Base-by-base conservation (phyloP, 768 basidiomycete genomes). In the Termitomyces heimii region DNA sequence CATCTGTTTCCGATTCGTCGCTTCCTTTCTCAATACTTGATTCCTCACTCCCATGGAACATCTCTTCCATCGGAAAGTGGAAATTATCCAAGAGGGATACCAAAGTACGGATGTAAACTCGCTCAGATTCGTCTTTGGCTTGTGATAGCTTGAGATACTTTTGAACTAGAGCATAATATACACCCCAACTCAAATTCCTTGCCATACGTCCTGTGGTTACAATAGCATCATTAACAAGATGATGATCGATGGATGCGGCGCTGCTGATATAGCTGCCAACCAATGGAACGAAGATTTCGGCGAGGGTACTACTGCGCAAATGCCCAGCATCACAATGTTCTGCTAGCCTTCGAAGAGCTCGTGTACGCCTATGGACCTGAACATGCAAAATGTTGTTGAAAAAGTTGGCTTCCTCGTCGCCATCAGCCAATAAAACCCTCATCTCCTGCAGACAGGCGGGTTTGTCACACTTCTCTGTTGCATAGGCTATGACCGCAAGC, bases 321-420 rank as follows among this genome's bases (percentile, higher is more conserved):
- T 74, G 74, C 2, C 83, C 84, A 43, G 84, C 82, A 9, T 84
- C 80, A 59, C 86, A 87, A 55, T 85, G 80, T 52, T 94, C 94
- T 5, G 83, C 84, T 20, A 98, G 81, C n/a, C 93, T 79, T 14
- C 90, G 82, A 29, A 97, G 77, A 3, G 96, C 95, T 58, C 96
- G 76, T 1, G 86, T 85, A 24, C 96, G 85, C 60, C 95, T 84
- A 69, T 98, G 95, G 3, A 88, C 74, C 71, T 99, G 97, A 44
- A 98, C 83, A 67, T 99, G 97, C 53, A 89, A 83, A 48, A 98
- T 84, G 70, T 99, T 99, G 76, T 87, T 88, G 81, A 99, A 98
- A 75, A 98, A 95, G 67, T 89, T 94, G 32, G 93, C 94, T 70
- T 99, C 96, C 49, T 90, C 87, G 66, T 98, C 94, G 1, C 92